Conservation (phyloP, 2,329 filamentous ascomycete genomes). For the Fonsecaea erecta region DNA sequence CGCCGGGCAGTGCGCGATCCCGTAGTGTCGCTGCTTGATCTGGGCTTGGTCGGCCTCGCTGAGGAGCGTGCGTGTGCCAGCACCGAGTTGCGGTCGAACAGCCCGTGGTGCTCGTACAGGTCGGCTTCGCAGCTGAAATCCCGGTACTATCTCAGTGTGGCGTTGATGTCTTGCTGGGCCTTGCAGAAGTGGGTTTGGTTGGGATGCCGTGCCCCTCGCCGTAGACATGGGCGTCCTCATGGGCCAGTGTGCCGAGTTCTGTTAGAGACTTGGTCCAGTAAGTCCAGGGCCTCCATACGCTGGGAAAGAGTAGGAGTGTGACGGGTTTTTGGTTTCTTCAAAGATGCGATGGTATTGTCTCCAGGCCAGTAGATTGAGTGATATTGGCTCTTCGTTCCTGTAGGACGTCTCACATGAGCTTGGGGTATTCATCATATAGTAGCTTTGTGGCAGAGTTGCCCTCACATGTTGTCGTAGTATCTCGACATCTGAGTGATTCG, state of each 20-base stretch:
- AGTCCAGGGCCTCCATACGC: conserved; percentile 62
- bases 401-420: too few species aligned
- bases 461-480: too few species aligned
- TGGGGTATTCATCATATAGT: too few species aligned
- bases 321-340: too few species aligned
- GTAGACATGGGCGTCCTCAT: conserved; percentile 45
- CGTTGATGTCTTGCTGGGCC: conserved; percentile 60
- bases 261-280: conserved; percentile 62
- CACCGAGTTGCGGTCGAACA: conserved; percentile 59
- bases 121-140: conserved; percentile 60
- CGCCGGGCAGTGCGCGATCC: conserved; percentile 64
- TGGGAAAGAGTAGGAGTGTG: too few species aligned
- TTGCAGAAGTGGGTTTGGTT: conserved; percentile 70
- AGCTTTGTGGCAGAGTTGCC: too few species aligned
- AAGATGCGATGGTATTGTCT: too few species aligned
- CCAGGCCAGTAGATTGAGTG: too few species aligned
- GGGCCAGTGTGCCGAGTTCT: conserved; percentile 59
- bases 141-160: conserved; percentile 59
- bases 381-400: too few species aligned
- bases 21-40: conserved; percentile 53
- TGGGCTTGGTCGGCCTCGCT: conserved; percentile 55
- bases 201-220: conserved; percentile 42
- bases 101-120: conserved; percentile 60
- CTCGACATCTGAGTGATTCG: too few species aligned
- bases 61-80: conserved; percentile 67